A percentile compares a stretch with the other conserved stretches of the same genome.
These are phyloP conservation scores for Achaetomium macrosporum DNA, from an alignment of 2,329 filamentous ascomycete genomes.

Conservation along the genomic window DNA sequence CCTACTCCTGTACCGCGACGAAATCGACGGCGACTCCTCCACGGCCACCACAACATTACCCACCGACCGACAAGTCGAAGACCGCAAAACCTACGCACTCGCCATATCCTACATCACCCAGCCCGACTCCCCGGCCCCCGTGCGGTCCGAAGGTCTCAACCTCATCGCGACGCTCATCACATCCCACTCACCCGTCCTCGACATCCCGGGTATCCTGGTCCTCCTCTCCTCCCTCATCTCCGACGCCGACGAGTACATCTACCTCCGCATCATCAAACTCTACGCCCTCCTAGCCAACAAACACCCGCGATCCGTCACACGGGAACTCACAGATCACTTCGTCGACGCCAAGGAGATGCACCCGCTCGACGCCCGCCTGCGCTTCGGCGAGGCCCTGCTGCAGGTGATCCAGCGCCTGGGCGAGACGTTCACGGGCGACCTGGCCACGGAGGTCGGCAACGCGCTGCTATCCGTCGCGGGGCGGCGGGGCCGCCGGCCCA, in stretches of 20 bases:
- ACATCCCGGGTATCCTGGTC: conserved; percentile 59
- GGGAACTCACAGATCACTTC: conserved; percentile 62
- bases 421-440: conserved; percentile 48
- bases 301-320: conserved; percentile 57
- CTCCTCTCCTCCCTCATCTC: conserved; percentile 59
- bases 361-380: conserved; percentile 55
- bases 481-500: conserved; percentile 54
- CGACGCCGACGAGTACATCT: conserved; percentile 66
- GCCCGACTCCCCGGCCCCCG: conserved; percentile 57
- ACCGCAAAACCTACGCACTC: conserved; percentile 55
- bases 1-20: conserved; percentile 50
- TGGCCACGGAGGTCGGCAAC: conserved; percentile 47
- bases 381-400: conserved; percentile 62
- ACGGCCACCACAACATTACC: conserved; percentile 30
- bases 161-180: conserved; percentile 54
- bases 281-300: conserved; percentile 55
- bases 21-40: conserved; percentile 42
- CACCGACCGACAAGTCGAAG: conserved; percentile 48
- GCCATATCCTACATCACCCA: conserved; percentile 60
- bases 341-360: conserved; percentile 56
- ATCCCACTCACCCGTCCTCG: conserved; percentile 51
- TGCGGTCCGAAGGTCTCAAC: conserved; percentile 60
- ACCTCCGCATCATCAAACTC: conserved; percentile 60
- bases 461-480: conserved; percentile 59
- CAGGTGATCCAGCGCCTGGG: conserved; percentile 59